phyloP scores from a whole-genome alignment of 2,329 filamentous ascomycete genomes.

The Endoconidiophora polonica region DNA sequence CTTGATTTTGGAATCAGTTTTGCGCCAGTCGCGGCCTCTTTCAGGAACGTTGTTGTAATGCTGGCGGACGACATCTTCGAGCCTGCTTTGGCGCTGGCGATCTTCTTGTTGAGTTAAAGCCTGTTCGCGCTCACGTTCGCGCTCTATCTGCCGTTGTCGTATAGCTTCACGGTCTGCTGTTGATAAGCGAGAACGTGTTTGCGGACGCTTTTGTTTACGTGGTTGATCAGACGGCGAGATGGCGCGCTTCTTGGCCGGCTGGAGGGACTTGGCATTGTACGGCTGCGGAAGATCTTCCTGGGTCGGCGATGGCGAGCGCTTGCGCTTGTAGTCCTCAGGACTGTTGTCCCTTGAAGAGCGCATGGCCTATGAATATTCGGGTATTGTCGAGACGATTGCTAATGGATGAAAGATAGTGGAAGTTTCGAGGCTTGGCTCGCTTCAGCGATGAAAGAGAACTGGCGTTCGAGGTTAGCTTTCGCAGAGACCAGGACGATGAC shows the following conservation, averaged over 20 bases:
- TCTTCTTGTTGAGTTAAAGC: conserved; percentile 22
- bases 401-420: not conserved
- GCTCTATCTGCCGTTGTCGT: conserved; percentile 43
- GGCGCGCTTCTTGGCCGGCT: conserved; percentile 41
- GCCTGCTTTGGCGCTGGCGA: conserved; percentile 31
- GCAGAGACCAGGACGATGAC: too few relatives aligned
- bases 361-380: not conserved
- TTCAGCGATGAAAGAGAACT: too few relatives aligned
- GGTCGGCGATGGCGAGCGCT: conserved; percentile 22
- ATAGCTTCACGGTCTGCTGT: conserved; percentile 51
- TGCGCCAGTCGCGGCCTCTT: conserved; percentile 83
- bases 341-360: not conserved
- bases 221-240: conserved; percentile 38
- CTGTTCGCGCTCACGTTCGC: conserved; percentile 23
- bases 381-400: not conserved
- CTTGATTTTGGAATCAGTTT: conserved; percentile 87
- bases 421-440: too few relatives aligned
- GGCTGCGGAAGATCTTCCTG: conserved; percentile 36
- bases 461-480: too few relatives aligned
- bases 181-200: conserved; percentile 48
- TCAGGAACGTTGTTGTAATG: conserved; percentile 96
- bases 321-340: conserved; percentile 18
- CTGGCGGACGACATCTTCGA: conserved; percentile 72
- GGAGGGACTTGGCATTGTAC: conserved; percentile 41
- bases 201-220: conserved; percentile 53